Base-by-base conservation (phyloP, 2,329 filamentous ascomycete species). In the Colletotrichum higginsianum region DNA sequence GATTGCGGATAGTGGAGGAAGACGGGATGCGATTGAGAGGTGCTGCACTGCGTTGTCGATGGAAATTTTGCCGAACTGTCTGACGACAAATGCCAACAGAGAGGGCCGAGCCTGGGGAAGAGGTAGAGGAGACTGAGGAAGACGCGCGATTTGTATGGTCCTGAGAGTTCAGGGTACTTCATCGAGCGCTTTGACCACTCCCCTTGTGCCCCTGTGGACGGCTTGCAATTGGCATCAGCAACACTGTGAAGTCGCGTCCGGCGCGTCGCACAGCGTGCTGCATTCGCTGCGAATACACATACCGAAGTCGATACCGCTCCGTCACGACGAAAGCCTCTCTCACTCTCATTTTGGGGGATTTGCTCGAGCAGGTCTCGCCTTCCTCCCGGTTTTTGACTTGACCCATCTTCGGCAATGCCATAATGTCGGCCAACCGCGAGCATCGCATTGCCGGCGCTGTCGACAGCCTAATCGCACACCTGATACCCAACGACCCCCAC, bases 381-480 rank as follows among this genome's bases (percentile, higher is more conserved):
- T 56, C 42, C 47, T 49, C 18, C 40, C 35, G 46, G 47, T 50
- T 44, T n/a, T 61, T 44, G 57, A 61, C 47, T 50, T 44, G 46
- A 61, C n/a, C 47, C 55, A 44, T 47, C 16, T 18, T 49, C n/a
- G 55, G 70, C 62, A 58, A 75, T 72, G 68, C 68, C 56, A 74
- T 56, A 46, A 74, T 74, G 74, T 74, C 74, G 38, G 57, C 64
- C 78, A 83, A 82, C 76, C 72, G 66, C 50, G 82, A 82, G 75
- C 85, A 90, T 81, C 93, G 94, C 84, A 89, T 97, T 82, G 90
- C 92, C 80, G 91, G 91, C 81, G 94, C 93, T 80, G 91, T 97
- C 80, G 90, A 93, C 80, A 92, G 92, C 82, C 87, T 97, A 79
- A 91, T 97, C 79, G 86, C 91, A 77, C 92, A 93, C 78, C 85